Evolutionary conservation across 179 eudicot species (phyloP), one percentile per base, ranked within the genome.

Genomic region (Patellifolia procumbens): DNA sequence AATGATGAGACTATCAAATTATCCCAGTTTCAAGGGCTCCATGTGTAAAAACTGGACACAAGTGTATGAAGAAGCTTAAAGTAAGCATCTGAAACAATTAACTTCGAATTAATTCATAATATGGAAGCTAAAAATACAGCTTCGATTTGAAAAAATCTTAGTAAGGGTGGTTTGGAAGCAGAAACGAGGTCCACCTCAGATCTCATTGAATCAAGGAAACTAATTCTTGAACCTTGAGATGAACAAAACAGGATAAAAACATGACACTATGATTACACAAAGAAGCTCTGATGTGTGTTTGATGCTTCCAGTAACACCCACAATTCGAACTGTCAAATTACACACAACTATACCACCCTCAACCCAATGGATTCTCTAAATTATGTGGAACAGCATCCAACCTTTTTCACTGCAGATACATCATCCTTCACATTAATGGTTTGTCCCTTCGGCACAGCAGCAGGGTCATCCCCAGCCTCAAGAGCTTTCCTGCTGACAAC

Each of bases 401-500:
- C 67, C 19, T 62, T 62, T 32, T 62, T 62, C 67, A 62, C 67
- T 16, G 67, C 43, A 15, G 67, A 62, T 34, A 62, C 67, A 62
- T 62, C 67, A 29, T 88, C 91, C 55, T 88, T 88, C 5, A 88
- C 86, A 61, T 83, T 88, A 56, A 88, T 86, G 63, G 89, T 84
- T 70, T 84, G 91, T 49, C 91, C 91, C 74, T 86, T 86, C 17
- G 91, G 91, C 76, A 86, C 78, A 20, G 88, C 83, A 3, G 84
- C 87, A 8, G 88, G 80, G 53, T 84, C 89, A 13, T 84, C 88
- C 61, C 89, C 88, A 62, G 79, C 76, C 16, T 86, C 89, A 5
- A 86, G 84, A 34, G 88, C 88, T 62, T 32, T 68, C 28, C 56
- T 68, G 72, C 72, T 17, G 55, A 68, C 56, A 28, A 46, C 56